Percentiles rank a stretch among this genome's conserved stretches.
These are phyloP conservation scores for Apiotrichum brassicae DNA, from an alignment of 1,284 basidiomycete species.

Conservation along the genomic window DNA sequence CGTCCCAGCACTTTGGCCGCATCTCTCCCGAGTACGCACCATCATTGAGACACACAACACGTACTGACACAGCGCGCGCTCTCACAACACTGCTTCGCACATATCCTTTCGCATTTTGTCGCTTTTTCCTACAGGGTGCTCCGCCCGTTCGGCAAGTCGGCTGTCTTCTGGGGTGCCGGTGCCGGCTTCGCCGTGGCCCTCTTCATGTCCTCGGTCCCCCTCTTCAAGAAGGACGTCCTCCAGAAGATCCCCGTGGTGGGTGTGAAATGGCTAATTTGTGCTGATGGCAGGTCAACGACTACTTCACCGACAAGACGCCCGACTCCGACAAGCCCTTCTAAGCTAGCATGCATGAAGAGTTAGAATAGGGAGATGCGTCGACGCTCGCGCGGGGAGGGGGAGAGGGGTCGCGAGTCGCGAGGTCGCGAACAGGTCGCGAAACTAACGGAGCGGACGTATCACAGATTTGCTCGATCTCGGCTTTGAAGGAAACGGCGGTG, in stretches of 20 bases:
- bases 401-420: too few species aligned
- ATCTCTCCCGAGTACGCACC: slow-evolving; percentile 31
- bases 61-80: neutral
- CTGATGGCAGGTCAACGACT: slow-evolving; percentile 20
- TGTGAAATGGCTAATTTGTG: neutral
- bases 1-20: slow-evolving; percentile 27
- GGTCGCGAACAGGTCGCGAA: too few species aligned
- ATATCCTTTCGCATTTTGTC: too few species aligned
- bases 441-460: too few species aligned
- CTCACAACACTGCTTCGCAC: too few species aligned
- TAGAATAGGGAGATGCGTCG: too few species aligned
- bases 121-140: slow-evolving; percentile 25
- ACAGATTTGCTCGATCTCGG: too few species aligned
- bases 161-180: slow-evolving; percentile 40
- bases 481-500: too few species aligned
- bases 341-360: neutral
- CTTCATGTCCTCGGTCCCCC: slow-evolving; percentile 41
- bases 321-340: slow-evolving; percentile 48
- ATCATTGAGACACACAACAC: too few species aligned
- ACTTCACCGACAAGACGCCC: slow-evolving; percentile 42
- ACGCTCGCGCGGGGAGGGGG: too few species aligned
- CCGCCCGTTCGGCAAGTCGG: slow-evolving; percentile 25
- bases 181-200: slow-evolving; percentile 40
- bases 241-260: slow-evolving; percentile 42
- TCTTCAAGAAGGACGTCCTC: slow-evolving; percentile 45